Conservation (phyloP, 73 alveolate species). For the Paramecium biaurelia region DNA sequence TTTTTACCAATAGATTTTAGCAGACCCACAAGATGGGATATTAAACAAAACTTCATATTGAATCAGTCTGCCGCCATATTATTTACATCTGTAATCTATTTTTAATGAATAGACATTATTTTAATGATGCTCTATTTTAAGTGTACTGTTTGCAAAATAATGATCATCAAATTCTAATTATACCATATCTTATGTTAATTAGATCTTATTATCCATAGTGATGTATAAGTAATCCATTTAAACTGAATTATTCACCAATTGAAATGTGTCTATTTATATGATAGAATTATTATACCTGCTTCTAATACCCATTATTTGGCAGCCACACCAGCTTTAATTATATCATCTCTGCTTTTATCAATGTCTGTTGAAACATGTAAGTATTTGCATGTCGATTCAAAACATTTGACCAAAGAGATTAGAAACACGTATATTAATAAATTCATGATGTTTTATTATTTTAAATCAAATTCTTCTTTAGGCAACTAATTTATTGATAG, state of each 20-base stretch:
- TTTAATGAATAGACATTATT: conserved; percentile 13
- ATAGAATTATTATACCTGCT: not conserved
- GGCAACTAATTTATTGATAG: not conserved
- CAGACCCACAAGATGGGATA: conserved; percentile 30
- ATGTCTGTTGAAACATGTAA: conserved; percentile 31
- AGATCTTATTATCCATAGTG: not conserved
- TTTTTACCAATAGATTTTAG: conserved; percentile 13
- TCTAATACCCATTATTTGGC: not conserved
- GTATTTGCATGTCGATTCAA: conserved; percentile 27
- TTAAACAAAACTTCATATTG: not conserved
- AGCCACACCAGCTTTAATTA: conserved; percentile 25
- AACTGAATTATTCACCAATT: not conserved
- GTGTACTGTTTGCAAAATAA: conserved; percentile 45
- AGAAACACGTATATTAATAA: conserved; percentile 35
- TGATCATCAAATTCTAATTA: conserved; percentile 31
- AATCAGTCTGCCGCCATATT: conserved; percentile 20
- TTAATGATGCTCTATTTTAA: not conserved
- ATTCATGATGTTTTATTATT: not conserved
- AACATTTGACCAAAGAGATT: not conserved
- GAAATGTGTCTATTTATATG: not conserved
- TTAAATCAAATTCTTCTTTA: conserved; percentile 23
- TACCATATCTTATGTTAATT: conserved; percentile 23
- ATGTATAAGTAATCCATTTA: conserved; percentile 1
- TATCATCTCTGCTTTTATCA: not conserved
- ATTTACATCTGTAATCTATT: conserved; percentile 40